Base-by-base conservation (phyloP, 306 rosid genomes). In the Styphnolobium japonicum region DNA sequence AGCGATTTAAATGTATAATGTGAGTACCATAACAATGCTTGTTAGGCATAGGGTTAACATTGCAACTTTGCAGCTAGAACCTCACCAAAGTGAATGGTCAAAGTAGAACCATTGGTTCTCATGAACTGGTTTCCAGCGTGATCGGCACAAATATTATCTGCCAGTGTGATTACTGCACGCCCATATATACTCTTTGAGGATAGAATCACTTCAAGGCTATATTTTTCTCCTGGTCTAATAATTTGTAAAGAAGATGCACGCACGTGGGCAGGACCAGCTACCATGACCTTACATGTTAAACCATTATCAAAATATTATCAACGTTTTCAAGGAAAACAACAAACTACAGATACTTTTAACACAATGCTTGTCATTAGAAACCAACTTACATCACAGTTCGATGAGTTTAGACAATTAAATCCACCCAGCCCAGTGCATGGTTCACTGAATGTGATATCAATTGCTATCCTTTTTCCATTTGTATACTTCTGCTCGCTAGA, bases 311-410 rank as follows among this genome's bases (percentile, higher is more conserved):
- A 81, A 49, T 43, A 12, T 55, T 45, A 5, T 39, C 58, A 68
- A 55, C 31, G 23, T 33, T 39, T 49, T 37, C n/a, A 10, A 49
- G 4, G 53, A 16, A 23, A 70, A 39, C 53, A 73, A 31, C 15
- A 64, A 19, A 43, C 1, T 53, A 16, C 4, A n/a, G 52, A 62
- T 49, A 71, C 74, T 31, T 56, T 10, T 42, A 34, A 45, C 56
- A 42, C 15, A 73, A 56, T 42, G 21, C 14, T 40, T 16, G n/a
- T 53, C 71, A 36, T 16, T 16, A 80, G 52, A 56, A 78, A 56
- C 19, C 61, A 80, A 83, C 88, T 85, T 84, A 91, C 96, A 84
- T 89, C 89, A 57, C 96, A 91, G 75, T 63, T 79, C 61, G 93
- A 85, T 36, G 90, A 89, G 85, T 85, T 89, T 7, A 77, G 46